Evolutionary conservation across 2,329 filamentous ascomycete genomes (phyloP).

Genomic region (Zymoseptoria pseudotritici): DNA sequence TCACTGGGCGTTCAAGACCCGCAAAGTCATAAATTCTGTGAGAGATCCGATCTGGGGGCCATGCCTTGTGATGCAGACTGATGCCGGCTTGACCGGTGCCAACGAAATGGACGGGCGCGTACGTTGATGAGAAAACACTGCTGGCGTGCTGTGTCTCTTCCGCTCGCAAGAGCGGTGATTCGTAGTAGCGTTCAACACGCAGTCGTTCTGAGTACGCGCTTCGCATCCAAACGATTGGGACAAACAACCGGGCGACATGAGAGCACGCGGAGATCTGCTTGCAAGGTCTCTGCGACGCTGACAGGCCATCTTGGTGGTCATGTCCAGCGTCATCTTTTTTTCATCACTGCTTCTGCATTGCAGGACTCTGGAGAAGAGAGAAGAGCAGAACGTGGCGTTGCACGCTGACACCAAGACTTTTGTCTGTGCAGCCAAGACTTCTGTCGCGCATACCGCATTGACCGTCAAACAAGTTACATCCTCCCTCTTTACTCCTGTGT

Average conservation of each 20-base stretch:
- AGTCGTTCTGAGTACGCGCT: background rate
- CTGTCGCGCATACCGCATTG: too few relatives aligned
- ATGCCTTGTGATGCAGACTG: background rate
- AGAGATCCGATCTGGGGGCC: background rate
- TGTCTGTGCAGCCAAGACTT: background rate
- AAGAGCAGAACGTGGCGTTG: background rate
- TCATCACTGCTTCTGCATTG: background rate
- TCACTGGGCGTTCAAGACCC: background rate
- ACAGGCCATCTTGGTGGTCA: background rate
- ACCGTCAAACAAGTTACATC: too few relatives aligned
- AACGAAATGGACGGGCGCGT: background rate
- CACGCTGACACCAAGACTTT: background rate
- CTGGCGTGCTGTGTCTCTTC: background rate
- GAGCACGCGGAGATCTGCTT: background rate
- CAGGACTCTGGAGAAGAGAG: background rate
- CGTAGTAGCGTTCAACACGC: background rate
- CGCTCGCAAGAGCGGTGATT: background rate
- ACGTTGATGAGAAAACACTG: background rate
- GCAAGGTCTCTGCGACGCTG: background rate
- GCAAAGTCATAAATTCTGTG: background rate
- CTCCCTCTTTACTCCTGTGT: too few relatives aligned
- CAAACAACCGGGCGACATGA: background rate
- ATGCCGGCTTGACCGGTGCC: background rate
- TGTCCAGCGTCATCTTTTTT: background rate
- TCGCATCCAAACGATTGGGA: background rate